These are phyloP conservation scores for Corinectria fuckeliana DNA, from an alignment of 2,329 filamentous ascomycete species.

Conservation along the genomic window DNA sequence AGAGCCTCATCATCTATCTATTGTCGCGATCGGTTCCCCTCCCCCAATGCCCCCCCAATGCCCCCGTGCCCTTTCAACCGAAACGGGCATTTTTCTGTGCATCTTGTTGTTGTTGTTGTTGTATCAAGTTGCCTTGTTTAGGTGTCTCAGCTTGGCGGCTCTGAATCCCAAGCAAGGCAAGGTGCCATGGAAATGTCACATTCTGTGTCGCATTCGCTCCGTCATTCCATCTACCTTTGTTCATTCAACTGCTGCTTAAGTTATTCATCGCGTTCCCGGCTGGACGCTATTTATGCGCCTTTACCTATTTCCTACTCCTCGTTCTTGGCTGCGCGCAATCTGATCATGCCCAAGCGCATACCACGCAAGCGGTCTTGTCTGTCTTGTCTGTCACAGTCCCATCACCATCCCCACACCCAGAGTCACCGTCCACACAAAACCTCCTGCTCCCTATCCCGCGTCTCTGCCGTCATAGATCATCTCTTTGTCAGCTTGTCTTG, in stretches of 20 bases:
- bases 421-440: neutral
- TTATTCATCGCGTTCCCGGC: slow-evolving; percentile 9
- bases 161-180: neutral
- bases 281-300: neutral
- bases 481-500: neutral
- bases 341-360: slow-evolving; percentile 7
- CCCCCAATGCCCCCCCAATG: neutral
- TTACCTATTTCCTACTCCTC: neutral
- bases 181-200: slow-evolving; percentile 4
- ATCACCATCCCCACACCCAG: slow-evolving; percentile 12
- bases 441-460: neutral
- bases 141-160: slow-evolving; percentile 11
- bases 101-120: slow-evolving; percentile 2
- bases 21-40: neutral
- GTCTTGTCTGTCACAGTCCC: neutral
- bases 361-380: neutral
- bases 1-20: neutral
- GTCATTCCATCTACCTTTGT: slow-evolving; percentile 2
- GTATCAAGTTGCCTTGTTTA: slow-evolving; percentile 3
- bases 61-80: neutral
- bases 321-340: slow-evolving; percentile 2
- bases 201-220: slow-evolving; percentile 11
- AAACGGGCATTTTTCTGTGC: neutral
- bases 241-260: slow-evolving; percentile 4
- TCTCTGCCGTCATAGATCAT: neutral